Evolutionary conservation across 2,329 filamentous ascomycete genomes (phyloP), one percentile per base, ranked within the genome.

Genomic region (Fusarium sp.): DNA sequence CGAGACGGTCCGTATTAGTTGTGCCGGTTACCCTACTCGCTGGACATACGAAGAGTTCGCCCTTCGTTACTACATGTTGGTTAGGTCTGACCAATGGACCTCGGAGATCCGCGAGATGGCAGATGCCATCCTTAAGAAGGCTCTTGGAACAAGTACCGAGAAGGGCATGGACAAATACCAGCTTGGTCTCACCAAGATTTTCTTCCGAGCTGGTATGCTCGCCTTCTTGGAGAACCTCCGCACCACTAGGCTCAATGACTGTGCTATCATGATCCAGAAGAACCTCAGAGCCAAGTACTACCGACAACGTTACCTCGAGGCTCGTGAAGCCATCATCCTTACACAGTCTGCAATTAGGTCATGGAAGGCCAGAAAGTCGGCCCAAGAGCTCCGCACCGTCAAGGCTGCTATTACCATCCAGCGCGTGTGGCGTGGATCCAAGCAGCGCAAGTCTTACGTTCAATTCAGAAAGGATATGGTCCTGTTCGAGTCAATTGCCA

Each of bases 11-110:
- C 91, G 96, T 78, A 99, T 99, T 81, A 97, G 94, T 83, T 97
- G 93, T 79, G 96, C 96, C 70, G 96, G 96, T 67, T 99, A 99
- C 78, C 96, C 96, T 18, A 98, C 96, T 47, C 88, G 96, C 79
- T 99, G 96, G 97, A 98, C 96, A 0, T 99, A 98, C 78, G 96
- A 99, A 78, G 96, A 99, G 79, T 99, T 99, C 80, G 96, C 96
- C 20, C 85, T 98, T 64, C 90, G 96, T 66, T 99, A 99, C 84
- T 99, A 99, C 84, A 98, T 99, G 94, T 86, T 99, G 69, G 93
- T 97, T 49, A 94, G 91, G 53, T 98, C 96, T 6, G 86, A 87
- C 20, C 88, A 93, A 75, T 98, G 96, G 95, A 97, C 94, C 7
- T 91, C 94, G 0, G 94, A 98, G 79, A 97, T 99, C 73, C 90